Evolutionary conservation across 2,329 filamentous ascomycete genomes (phyloP).

Genomic region (Penicillium sp.): DNA sequence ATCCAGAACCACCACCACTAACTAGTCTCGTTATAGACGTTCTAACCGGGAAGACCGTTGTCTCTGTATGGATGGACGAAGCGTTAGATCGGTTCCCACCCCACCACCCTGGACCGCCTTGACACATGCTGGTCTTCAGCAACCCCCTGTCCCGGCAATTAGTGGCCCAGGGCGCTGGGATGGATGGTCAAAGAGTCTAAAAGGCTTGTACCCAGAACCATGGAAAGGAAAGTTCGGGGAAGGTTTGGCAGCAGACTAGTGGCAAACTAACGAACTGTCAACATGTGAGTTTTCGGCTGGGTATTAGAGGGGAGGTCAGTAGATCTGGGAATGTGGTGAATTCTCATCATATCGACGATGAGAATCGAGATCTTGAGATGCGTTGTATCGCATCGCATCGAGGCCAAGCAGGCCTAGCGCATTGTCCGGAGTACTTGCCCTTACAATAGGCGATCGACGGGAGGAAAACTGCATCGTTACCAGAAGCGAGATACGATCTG

Average conservation of each 20-base stretch:
- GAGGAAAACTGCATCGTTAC: not conserved
- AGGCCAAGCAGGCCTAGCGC: not conserved
- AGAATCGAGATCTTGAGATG: not conserved
- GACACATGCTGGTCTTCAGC: not conserved
- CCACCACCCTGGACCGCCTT: not conserved
- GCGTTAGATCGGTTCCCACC: not conserved
- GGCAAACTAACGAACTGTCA: not conserved
- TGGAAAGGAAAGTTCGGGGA: not conserved
- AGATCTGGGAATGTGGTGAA: not conserved
- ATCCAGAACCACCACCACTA: not conserved
- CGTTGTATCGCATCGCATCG: not conserved
- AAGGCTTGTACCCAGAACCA: not conserved
- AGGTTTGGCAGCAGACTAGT: not conserved
- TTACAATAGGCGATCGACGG: not conserved
- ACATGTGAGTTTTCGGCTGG: not conserved
- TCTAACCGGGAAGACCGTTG: conserved; percentile 8
- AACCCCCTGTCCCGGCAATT: not conserved
- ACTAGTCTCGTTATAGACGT: conserved; percentile 4
- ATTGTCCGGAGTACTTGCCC: not conserved
- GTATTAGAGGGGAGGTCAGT: not conserved
- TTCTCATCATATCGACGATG: not conserved
- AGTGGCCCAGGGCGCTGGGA: not conserved
- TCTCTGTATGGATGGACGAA: conserved; percentile 2
- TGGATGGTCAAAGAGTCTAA: not conserved
- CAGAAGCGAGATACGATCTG: conserved; percentile 8